Evolutionary conservation across 2,329 filamentous ascomycete genomes (phyloP).

Genomic region (Aspergillus sp.): DNA sequence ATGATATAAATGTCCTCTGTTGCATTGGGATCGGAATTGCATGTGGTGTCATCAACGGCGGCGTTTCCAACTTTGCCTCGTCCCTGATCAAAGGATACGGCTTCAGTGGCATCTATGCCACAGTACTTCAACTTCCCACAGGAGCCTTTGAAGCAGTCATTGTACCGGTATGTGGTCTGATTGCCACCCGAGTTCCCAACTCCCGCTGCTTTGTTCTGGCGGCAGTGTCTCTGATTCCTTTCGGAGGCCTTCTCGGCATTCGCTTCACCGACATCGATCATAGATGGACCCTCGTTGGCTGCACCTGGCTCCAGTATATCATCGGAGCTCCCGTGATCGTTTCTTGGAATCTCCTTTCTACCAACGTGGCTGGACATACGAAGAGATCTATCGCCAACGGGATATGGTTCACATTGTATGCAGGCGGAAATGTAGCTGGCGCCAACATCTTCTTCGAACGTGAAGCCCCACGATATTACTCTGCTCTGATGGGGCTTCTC

Average conservation of each 20-base stretch:
- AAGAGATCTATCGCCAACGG: conserved; percentile 48
- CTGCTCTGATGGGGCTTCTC: conserved; percentile 40
- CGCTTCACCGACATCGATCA: conserved; percentile 43
- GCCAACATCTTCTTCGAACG: conserved; percentile 44
- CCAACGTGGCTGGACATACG: conserved; percentile 48
- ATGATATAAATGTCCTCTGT: conserved; percentile 36
- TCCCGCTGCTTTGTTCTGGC: conserved; percentile 28
- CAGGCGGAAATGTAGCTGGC: conserved; percentile 46
- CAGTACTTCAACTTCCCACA: conserved; percentile 29
- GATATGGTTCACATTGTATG: conserved; percentile 46
- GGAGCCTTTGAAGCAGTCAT: conserved; percentile 29
- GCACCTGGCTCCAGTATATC: conserved; percentile 50
- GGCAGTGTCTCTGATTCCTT: conserved; percentile 23
- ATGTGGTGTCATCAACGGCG: conserved; percentile 48
- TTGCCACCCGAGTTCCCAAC: conserved; percentile 43
- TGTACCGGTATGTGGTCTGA: conserved; percentile 34
- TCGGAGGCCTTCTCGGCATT: conserved; percentile 49
- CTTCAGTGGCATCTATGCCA: conserved; percentile 23
- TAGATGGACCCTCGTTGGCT: conserved; percentile 48
- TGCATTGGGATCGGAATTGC: conserved; percentile 38
- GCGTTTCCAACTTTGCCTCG: conserved; percentile 46
- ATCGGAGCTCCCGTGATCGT: conserved; percentile 48
- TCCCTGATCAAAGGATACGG: conserved; percentile 43
- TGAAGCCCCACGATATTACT: conserved; percentile 42
- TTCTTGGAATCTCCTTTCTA: conserved; percentile 48